Evolutionary conservation across 495 filamentous ascomycete species (phyloP), one percentile per base, ranked within the genome.

Genomic region (Immersiella caudata): DNA sequence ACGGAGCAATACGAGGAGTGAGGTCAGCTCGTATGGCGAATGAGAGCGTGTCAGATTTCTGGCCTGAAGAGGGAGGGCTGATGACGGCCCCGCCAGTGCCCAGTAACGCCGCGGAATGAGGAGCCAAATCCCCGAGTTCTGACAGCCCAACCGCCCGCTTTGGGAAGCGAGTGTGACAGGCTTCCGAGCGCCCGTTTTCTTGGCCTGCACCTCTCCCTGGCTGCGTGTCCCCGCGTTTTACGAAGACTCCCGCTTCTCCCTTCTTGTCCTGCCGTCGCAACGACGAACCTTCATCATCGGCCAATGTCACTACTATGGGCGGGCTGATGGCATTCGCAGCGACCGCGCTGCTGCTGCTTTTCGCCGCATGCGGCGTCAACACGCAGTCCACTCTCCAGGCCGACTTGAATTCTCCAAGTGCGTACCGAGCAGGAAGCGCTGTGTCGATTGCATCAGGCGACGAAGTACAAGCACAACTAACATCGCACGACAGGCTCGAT

Each of bases 401-500:
- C 40, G 55, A 67, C 27, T 64, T 68, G 33, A 66, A 56, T 27
- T 65, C 64, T 9, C 25, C 56, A 26, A 20, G 59, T 65, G 6
- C 25, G 61, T 57, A 25, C 16, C 21, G 27, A n/a, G 9, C 12
- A 54, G 12, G 12, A 22, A 18, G 20, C 16, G 50, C 11, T 8
- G 50, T 40, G 16, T 29, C 7, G 0, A 11, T 16, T 25, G 27
- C 16, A 22, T 61, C n/a, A 7, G 35, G 59, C 59, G 22, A 26
- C 11, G 7, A 14, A 20, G 67, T 22, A 18, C 9, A 36, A 65
- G 66, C n/a, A 35, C 35, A 46, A 0, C 36, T 69, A 55, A 55
- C 25, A 26, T 64, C 16, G 25, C n/a, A 27, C 14, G 6, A 36
- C 46, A 76, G 75, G 55, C 18, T 75, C 73, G n/a, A 73, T 77